phyloP scores from a whole-genome alignment of 371 early-diverging fungal species.

The Saksenaea vasiformis region DNA sequence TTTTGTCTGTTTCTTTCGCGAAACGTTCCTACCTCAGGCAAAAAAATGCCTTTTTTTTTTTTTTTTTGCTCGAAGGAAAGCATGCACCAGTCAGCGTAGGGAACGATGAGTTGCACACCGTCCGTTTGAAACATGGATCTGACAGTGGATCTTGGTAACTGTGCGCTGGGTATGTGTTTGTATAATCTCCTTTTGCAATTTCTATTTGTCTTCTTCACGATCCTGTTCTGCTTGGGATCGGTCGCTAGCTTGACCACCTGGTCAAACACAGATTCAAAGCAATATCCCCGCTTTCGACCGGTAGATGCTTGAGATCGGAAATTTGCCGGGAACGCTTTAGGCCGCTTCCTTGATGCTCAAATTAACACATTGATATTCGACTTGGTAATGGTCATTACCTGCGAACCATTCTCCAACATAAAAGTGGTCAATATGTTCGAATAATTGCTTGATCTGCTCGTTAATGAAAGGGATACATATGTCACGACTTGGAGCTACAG shows the following conservation, averaged over 20 bases:
- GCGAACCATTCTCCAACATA: neutral
- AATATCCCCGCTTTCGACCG: neutral
- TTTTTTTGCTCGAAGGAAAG: neutral
- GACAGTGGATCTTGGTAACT: too few species aligned
- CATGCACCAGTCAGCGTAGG: neutral
- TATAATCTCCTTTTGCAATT: neutral
- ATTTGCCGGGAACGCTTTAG: neutral
- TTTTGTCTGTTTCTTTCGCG: neutral
- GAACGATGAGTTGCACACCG: too few species aligned
- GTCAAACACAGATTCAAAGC: neutral
- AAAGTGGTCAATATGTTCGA: neutral
- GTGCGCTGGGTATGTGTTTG: neutral
- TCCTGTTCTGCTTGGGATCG: neutral
- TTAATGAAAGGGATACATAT: neutral
- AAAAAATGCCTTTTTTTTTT: too few species aligned
- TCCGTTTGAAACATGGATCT: too few species aligned
- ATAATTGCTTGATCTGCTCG: neutral
- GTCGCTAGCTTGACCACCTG: neutral
- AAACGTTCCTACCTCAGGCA: neutral
- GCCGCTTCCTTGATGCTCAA: neutral
- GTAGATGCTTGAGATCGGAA: neutral
- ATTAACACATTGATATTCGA: neutral
- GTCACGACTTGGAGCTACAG: too few species aligned
- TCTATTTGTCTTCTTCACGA: neutral
- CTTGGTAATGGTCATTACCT: neutral